Conservation (phyloP, 257 asterid species). For the Solanum paucissectum region DNA sequence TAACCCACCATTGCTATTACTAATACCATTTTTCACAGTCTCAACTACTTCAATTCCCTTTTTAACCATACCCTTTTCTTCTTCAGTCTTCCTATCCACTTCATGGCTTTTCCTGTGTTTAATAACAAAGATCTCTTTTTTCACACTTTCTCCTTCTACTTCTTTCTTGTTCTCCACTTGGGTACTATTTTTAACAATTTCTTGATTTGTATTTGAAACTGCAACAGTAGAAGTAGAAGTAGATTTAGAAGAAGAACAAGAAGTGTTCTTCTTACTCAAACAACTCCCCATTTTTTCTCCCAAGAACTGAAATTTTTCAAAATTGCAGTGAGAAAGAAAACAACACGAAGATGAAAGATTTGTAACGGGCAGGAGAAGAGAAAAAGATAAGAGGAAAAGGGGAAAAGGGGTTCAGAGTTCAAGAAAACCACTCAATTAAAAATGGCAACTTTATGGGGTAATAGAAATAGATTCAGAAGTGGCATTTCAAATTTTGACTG, state of each 20-base stretch:
- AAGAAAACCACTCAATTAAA: constrained; percentile 39
- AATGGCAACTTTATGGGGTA: constrained; percentile 25
- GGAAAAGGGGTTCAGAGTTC: constrained; percentile 28
- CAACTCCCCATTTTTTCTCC: constrained; percentile 64
- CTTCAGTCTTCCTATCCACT: constrained; percentile 37
- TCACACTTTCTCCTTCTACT: constrained; percentile 30
- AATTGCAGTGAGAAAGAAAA: background rate
- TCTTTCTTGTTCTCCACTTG: constrained; percentile 33
- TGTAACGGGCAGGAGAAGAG: constrained; percentile 8
- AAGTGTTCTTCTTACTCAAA: constrained; percentile 71
- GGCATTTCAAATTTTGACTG: constrained; percentile 46
- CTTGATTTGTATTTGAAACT: constrained; percentile 22
- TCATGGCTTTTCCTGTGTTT: constrained; percentile 82
- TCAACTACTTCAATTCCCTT: constrained; percentile 16
- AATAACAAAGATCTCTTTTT: constrained; percentile 65
- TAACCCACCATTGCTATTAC: background rate
- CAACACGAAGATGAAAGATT: background rate
- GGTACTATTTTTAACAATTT: constrained; percentile 12
- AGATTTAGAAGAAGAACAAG: constrained; percentile 18
- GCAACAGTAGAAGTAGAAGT: constrained; percentile 17
- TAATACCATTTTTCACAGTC: constrained; percentile 7
- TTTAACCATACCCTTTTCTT: constrained; percentile 30
- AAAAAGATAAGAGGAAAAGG: constrained; percentile 14
- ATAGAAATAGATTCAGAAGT: constrained; percentile 14
- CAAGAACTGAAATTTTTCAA: constrained; percentile 1